Evolutionary conservation across 2,329 filamentous ascomycete genomes (phyloP).

Genomic region (Microsporum ferrugineum): DNA sequence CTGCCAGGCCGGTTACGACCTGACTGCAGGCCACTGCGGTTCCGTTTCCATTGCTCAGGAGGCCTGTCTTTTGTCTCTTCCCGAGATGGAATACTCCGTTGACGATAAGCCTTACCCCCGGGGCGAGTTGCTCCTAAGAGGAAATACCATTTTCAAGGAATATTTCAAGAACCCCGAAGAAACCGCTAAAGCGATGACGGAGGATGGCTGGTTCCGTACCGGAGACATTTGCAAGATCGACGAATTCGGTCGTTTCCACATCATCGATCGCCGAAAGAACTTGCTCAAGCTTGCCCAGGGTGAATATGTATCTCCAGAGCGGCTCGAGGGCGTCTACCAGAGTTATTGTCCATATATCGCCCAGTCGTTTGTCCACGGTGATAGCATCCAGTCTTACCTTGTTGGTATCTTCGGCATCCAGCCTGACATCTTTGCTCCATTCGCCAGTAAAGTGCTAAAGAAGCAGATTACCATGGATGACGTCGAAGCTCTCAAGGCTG

Average conservation of each 20-base stretch:
- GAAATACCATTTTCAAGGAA: slow-evolving; percentile 66
- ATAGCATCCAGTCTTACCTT: slow-evolving; percentile 66
- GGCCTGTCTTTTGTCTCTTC: slow-evolving; percentile 71
- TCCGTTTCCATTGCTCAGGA: slow-evolving; percentile 57
- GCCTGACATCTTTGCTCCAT: slow-evolving; percentile 69
- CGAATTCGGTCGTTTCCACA: slow-evolving; percentile 72
- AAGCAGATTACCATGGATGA: slow-evolving; percentile 55
- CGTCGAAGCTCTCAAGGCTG: slow-evolving; percentile 53
- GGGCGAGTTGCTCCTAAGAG: slow-evolving; percentile 76
- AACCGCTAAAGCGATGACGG: slow-evolving; percentile 67
- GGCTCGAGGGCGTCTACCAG: slow-evolving; percentile 88
- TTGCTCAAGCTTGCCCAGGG: slow-evolving; percentile 97
- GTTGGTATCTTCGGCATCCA: slow-evolving; percentile 84
- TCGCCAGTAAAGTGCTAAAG: slow-evolving; percentile 64
- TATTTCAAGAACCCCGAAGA: slow-evolving; percentile 88
- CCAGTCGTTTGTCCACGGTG: slow-evolving; percentile 82
- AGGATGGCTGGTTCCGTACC: slow-evolving; percentile 94
- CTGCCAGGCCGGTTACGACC: slow-evolving; percentile 59
- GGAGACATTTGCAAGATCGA: slow-evolving; percentile 86
- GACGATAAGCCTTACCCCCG: slow-evolving; percentile 82
- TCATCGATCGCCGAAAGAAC: slow-evolving; percentile 97
- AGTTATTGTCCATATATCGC: slow-evolving; percentile 67
- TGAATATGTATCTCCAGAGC: slow-evolving; percentile 95
- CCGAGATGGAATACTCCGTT: slow-evolving; percentile 85
- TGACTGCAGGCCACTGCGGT: slow-evolving; percentile 70